Evolutionary conservation across 768 basidiomycete genomes (phyloP), one percentile per base, ranked within the genome.

Genomic region (Favolaschia claudopus): DNA sequence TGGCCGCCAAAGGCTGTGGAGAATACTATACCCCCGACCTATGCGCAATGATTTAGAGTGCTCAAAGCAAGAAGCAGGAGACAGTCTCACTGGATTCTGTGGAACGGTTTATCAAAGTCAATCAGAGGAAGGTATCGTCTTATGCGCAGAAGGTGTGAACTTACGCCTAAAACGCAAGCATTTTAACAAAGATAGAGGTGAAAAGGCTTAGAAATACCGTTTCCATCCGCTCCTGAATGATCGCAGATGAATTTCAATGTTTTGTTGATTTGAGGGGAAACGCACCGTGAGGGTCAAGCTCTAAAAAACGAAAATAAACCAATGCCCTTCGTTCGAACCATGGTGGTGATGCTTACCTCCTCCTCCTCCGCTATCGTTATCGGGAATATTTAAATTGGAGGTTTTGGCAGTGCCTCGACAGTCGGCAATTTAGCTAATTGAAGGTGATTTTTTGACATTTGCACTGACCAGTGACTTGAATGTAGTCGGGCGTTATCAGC

Each of bases 1-100:
- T 76, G 73, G n/a, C n/a, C n/a, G 20, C 85, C 87, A 72, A 88
- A 91, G n/a, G 86, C 88, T 58, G 55, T 81, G 20, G 89, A 88
- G 70, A 91, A 91, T n/a, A 93, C 86, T 38, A 91, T 79, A 4
- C 85, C 87, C 27, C 88, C 89, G 31, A 53, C n/a, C n/a, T n/a
- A n/a, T n/a, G n/a, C n/a, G 29, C 13, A 44, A 4, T 33, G 40
- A 24, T 54, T 36, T 25, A 61, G 28, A 37, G 34, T 52, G 24
- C 56, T 20, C 32, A 33, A 39, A 33, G 33, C 31, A 24, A 47
- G 55, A 47, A 17, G 25, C 22, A 36, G 47, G 24, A 22, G 42
- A 24, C 17, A 17, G n/a, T 54, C 28, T 61, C 19, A 32, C 22
- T 24, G 32, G n/a, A 24, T n/a, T n/a, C n/a, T n/a, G n/a, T n/a